Evolutionary conservation across 2,329 filamentous ascomycete species (phyloP).

Genomic region (Clonostachys rhizophaga): DNA sequence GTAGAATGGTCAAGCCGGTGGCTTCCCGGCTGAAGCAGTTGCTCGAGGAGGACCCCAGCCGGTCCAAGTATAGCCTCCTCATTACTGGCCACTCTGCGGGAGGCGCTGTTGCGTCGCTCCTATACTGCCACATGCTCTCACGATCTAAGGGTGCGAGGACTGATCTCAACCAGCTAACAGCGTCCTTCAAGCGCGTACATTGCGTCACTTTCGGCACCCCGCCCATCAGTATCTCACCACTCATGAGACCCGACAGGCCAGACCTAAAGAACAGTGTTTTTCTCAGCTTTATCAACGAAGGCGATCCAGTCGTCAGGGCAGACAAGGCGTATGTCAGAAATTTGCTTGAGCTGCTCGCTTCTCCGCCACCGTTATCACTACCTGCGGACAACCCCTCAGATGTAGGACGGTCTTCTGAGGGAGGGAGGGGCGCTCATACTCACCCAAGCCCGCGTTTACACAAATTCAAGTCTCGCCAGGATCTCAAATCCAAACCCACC

Average conservation of each 20-base stretch:
- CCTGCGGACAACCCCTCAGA: not conserved
- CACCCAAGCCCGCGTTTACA: not conserved
- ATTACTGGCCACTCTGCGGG: constrained; percentile 87
- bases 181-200: constrained; percentile 73
- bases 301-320: constrained; percentile 73
- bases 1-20: constrained; percentile 70
- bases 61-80: constrained; percentile 64
- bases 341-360: constrained; percentile 65
- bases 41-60: constrained; percentile 65
- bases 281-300: constrained; percentile 78
- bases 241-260: constrained; percentile 50
- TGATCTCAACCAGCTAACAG: constrained; percentile 65
- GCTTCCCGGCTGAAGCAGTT: constrained; percentile 65
- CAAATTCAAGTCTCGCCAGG: not conserved
- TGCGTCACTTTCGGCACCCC: constrained; percentile 85
- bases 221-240: constrained; percentile 67
- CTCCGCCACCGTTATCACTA: constrained; percentile 40
- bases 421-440: not conserved
- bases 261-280: constrained; percentile 65
- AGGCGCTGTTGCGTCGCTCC: constrained; percentile 73
- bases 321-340: constrained; percentile 73
- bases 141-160: constrained; percentile 48
- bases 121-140: constrained; percentile 79
- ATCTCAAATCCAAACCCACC: constrained; percentile 4
- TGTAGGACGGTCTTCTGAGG: not conserved